Conservation (phyloP, 2,329 filamentous ascomycete genomes). For the Anthostomella pinea region DNA sequence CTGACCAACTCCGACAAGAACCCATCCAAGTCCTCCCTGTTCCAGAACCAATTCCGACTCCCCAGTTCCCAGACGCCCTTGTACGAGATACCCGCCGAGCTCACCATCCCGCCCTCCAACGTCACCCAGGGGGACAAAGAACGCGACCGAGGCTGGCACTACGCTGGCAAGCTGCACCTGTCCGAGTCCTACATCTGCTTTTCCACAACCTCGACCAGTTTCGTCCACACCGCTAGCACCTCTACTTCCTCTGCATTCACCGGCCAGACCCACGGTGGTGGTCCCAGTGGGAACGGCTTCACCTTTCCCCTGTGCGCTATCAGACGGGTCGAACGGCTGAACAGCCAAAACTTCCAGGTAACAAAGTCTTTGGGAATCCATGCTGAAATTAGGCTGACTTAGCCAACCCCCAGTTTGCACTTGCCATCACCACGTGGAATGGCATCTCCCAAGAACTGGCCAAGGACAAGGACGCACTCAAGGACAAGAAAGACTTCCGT, state of each 20-base stretch:
- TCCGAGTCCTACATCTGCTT: slow-evolving; percentile 96
- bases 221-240: slow-evolving; percentile 74
- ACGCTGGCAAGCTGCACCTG: slow-evolving; percentile 87
- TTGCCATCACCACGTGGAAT: slow-evolving; percentile 96
- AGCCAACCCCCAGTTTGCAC: slow-evolving; percentile 62
- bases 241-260: slow-evolving; percentile 81
- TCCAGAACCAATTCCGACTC: slow-evolving; percentile 94
- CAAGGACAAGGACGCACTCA: slow-evolving; percentile 40
- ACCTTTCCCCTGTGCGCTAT: slow-evolving; percentile 91
- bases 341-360: slow-evolving; percentile 83
- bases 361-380: slow-evolving; percentile 3
- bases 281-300: slow-evolving; percentile 92
- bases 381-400: slow-evolving; percentile 10
- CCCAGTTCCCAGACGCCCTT: slow-evolving; percentile 89
- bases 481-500: slow-evolving; percentile 41
- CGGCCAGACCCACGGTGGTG: slow-evolving; percentile 87
- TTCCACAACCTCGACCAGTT: slow-evolving; percentile 88
- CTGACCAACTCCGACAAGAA: slow-evolving; percentile 72
- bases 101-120: slow-evolving; percentile 77
- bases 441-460: slow-evolving; percentile 53
- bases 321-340: slow-evolving; percentile 84
- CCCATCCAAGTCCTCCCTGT: slow-evolving; percentile 87
- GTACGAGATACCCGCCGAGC: slow-evolving; percentile 94
- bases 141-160: slow-evolving; percentile 75
- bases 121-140: slow-evolving; percentile 68